phyloP scores from a whole-genome alignment of 2,329 filamentous ascomycete genomes.

The Scopulariopsis brevicaulis region DNA sequence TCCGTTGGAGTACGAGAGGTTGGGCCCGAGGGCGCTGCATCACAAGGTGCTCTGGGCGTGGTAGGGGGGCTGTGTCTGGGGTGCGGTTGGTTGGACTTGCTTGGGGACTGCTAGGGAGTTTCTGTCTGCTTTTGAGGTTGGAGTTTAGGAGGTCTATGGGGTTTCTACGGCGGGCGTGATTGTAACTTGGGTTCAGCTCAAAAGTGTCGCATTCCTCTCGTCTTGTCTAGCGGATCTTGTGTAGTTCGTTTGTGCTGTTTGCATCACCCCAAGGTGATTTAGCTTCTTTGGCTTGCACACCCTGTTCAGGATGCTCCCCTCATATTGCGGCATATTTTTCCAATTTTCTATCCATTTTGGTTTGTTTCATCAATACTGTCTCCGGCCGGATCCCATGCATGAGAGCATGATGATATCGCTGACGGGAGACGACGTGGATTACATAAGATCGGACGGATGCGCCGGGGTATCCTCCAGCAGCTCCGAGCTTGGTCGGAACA shows the following conservation, averaged over 20 bases:
- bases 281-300: too few species aligned
- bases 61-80: constrained; percentile 17
- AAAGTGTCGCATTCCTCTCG: neutral
- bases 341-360: neutral
- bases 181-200: neutral
- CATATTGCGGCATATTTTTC: neutral
- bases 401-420: neutral
- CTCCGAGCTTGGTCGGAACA: neutral
- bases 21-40: constrained; percentile 72
- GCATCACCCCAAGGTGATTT: neutral
- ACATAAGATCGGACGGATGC: neutral
- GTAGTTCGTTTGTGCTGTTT: neutral
- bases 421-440: neutral
- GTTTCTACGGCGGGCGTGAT: neutral
- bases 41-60: constrained; percentile 65
- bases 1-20: constrained; percentile 73
- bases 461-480: neutral
- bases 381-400: neutral
- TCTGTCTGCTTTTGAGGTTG: neutral
- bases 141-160: neutral
- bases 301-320: too few species aligned
- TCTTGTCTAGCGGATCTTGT: neutral
- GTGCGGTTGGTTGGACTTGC: neutral
- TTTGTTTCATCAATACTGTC: neutral
- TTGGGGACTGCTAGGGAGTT: neutral